Percentiles rank a stretch among this genome's conserved stretches.
Conservation (phyloP, 768 basidiomycete genomes). For the Dentipellis fragilis region DNA sequence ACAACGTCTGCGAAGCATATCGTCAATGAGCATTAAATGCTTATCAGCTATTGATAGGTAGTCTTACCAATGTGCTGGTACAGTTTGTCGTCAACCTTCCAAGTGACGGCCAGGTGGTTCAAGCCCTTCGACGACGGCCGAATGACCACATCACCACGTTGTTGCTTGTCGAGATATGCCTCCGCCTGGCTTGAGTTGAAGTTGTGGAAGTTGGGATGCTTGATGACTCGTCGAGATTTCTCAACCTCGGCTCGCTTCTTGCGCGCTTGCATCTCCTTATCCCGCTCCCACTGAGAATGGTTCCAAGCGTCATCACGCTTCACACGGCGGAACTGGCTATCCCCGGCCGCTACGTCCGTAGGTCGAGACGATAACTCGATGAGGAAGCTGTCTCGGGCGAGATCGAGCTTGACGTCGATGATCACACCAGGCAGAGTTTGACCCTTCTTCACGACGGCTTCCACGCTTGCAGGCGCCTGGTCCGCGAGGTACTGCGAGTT, state of each 20-base stretch:
- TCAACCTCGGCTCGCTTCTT: slow-evolving; percentile 83
- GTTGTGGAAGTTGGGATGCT: slow-evolving; percentile 97
- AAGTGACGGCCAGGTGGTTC: slow-evolving; percentile 93
- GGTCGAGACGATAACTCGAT: slow-evolving; percentile 70
- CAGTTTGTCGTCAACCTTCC: slow-evolving; percentile 95
- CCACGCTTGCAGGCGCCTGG: slow-evolving; percentile 22
- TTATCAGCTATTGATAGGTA: not conserved
- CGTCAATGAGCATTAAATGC: not conserved
- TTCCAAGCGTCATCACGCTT: slow-evolving; percentile 59
- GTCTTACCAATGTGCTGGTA: slow-evolving; percentile 90
- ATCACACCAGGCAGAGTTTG: slow-evolving; percentile 77
- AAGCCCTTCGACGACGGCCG: slow-evolving; percentile 90
- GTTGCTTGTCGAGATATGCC: slow-evolving; percentile 77
- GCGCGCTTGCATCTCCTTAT: slow-evolving; percentile 61
- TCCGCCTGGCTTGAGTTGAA: slow-evolving; percentile 88
- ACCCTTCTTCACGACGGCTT: slow-evolving; percentile 57
- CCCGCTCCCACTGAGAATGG: slow-evolving; percentile 48
- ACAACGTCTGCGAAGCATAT: slow-evolving; percentile 41
- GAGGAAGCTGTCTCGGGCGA: slow-evolving; percentile 49
- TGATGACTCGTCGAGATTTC: slow-evolving; percentile 75
- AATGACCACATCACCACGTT: slow-evolving; percentile 93
- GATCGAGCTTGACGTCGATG: slow-evolving; percentile 55
- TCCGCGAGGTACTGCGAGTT: slow-evolving; percentile 49
- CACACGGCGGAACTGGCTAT: slow-evolving; percentile 50
- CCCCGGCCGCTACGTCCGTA: slow-evolving; percentile 50